A percentile compares a stretch with the other conserved stretches of the same genome.
phyloP scores from a whole-genome alignment of 2,329 filamentous ascomycete species.

The Camillea tinctor region DNA sequence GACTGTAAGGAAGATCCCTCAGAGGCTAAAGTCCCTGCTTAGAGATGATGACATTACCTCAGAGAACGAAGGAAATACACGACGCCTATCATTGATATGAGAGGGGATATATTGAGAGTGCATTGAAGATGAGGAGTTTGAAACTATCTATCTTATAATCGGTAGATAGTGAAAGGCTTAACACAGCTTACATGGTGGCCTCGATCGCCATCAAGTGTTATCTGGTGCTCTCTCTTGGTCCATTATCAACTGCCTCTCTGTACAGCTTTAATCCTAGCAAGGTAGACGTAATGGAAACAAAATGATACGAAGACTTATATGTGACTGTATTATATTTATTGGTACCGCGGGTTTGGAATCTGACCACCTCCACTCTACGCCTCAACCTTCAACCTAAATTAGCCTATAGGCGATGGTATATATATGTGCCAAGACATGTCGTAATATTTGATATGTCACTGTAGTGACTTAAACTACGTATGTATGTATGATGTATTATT shows the following conservation, averaged over 20 bases:
- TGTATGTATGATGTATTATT: too few species aligned
- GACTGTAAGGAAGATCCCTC: background rate
- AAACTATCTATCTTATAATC: background rate
- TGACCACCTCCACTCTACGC: too few species aligned
- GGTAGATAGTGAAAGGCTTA: background rate
- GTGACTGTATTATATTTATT: too few species aligned
- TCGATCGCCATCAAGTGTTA: background rate
- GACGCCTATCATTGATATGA: background rate
- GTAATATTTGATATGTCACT: too few species aligned
- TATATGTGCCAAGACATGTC: too few species aligned
- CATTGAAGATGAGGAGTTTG: background rate
- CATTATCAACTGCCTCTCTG: background rate
- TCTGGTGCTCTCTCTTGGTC: background rate
- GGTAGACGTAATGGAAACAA: background rate
- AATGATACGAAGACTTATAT: too few species aligned
- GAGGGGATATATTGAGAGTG: background rate
- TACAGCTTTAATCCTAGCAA: background rate
- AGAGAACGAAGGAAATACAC: background rate
- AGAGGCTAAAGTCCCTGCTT: background rate
- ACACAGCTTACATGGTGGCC: background rate
- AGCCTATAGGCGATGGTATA: too few species aligned
- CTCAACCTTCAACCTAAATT: too few species aligned
- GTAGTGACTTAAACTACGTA: too few species aligned
- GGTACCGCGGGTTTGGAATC: too few species aligned
- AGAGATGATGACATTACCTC: background rate